These are phyloP conservation scores for Epichloe hybrida DNA, from an alignment of 2,329 filamentous ascomycete genomes.

Conservation along the genomic window DNA sequence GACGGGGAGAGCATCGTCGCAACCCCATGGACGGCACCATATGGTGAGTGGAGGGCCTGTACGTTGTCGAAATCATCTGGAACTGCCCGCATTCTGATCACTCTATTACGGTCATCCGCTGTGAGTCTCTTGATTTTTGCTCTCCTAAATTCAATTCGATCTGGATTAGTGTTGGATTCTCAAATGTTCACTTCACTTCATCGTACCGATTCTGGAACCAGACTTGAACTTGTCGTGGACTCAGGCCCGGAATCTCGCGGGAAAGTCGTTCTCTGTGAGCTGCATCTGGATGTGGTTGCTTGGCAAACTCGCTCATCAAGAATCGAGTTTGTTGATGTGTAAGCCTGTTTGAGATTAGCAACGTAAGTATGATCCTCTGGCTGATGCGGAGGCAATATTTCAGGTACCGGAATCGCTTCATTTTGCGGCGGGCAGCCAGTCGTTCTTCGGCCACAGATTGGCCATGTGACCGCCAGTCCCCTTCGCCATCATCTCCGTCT, in stretches of 20 bases:
- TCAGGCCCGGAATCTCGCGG: constrained; percentile 80
- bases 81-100: constrained; percentile 60
- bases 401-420: constrained; percentile 66
- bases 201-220: constrained; percentile 95
- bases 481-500: constrained; percentile 25
- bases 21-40: constrained; percentile 45
- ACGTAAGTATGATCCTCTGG: not conserved
- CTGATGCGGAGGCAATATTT: not conserved
- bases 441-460: constrained; percentile 41
- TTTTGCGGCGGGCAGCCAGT: constrained; percentile 45
- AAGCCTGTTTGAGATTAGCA: constrained; percentile 44
- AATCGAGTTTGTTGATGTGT: constrained; percentile 97
- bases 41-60: constrained; percentile 53
- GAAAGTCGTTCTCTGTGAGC: constrained; percentile 79
- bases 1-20: constrained; percentile 34
- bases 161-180: not conserved
- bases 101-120: constrained; percentile 55
- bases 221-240: constrained; percentile 85
- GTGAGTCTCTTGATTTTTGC: constrained; percentile 60
- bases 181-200: not conserved
- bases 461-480: constrained; percentile 21
- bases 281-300: constrained; percentile 87
- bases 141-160: constrained; percentile 28
- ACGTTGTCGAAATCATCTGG: constrained; percentile 60
- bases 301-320: constrained; percentile 91